Evolutionary conservation across 148 eudicot species (phyloP).

Genomic region (Camellia lanceoleosa): DNA sequence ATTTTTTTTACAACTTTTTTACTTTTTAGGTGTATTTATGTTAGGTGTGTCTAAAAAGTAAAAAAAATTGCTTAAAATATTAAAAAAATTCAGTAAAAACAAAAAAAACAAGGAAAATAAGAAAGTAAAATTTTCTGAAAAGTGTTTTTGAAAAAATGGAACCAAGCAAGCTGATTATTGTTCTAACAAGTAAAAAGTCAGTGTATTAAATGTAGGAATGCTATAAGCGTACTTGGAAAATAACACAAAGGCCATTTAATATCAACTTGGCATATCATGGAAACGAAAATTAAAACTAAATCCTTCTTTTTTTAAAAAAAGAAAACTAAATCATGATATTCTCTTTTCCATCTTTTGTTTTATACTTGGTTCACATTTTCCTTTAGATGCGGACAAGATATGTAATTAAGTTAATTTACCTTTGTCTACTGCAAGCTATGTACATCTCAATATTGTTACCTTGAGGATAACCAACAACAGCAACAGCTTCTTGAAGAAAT

Average conservation of each 20-base stretch:
- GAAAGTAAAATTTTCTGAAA: too few species aligned
- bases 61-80: too few species aligned
- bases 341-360: background rate
- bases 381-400: background rate
- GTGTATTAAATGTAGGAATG: background rate
- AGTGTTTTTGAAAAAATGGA: too few species aligned
- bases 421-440: background rate
- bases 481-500: conserved; percentile 89
- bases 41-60: too few species aligned
- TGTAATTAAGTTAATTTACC: background rate
- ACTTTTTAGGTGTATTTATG: too few species aligned
- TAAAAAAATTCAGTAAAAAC: too few species aligned
- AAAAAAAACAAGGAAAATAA: too few species aligned
- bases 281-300: background rate
- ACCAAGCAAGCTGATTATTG: background rate
- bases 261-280: background rate
- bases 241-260: background rate
- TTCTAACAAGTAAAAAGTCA: background rate
- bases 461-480: conserved; percentile 98
- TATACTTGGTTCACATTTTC: background rate
- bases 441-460: conserved; percentile 36
- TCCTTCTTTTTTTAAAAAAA: background rate
- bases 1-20: too few species aligned
- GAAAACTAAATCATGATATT: background rate
- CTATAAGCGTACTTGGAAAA: background rate